Evolutionary conservation across 2,329 filamentous ascomycete genomes (phyloP).

Genomic region (Aspergillus nomiae): DNA sequence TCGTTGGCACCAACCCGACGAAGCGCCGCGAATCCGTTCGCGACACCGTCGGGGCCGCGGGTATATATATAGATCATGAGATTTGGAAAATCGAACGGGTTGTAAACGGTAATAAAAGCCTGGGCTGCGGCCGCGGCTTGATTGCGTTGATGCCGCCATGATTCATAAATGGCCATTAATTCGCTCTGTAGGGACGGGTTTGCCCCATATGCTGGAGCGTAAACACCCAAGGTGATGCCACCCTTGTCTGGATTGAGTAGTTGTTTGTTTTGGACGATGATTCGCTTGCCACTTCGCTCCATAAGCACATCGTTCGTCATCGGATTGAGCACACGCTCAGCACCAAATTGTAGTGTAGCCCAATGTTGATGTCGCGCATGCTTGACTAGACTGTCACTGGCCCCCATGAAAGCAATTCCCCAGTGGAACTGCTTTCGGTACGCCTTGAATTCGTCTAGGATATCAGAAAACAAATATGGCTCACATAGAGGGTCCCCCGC

Average conservation of each 20-base stretch:
- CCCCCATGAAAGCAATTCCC: constrained; percentile 41
- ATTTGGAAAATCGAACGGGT: constrained; percentile 40
- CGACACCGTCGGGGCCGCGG: constrained; percentile 26
- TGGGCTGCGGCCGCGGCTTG: constrained; percentile 28
- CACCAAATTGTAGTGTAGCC: constrained; percentile 42
- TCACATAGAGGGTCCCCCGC: constrained; percentile 44
- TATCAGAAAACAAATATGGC: constrained; percentile 20
- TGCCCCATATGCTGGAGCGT: constrained; percentile 34
- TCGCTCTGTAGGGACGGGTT: constrained; percentile 34
- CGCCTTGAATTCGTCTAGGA: constrained; percentile 39
- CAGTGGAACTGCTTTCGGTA: constrained; percentile 35
- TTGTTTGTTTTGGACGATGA: constrained; percentile 39
- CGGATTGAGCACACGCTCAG: constrained; percentile 44
- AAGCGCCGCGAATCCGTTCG: constrained; percentile 44
- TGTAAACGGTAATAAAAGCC: constrained; percentile 46
- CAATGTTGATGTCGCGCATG: constrained; percentile 33
- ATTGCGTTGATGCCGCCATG: constrained; percentile 42
- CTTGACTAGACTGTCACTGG: constrained; percentile 34
- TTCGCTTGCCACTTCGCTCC: constrained; percentile 39
- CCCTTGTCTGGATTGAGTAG: constrained; percentile 39
- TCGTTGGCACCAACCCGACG: constrained; percentile 38
- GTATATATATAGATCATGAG: constrained; percentile 48
- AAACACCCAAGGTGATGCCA: constrained; percentile 36
- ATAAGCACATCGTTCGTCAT: constrained; percentile 42
- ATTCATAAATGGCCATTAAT: constrained; percentile 39